phyloP scores from a whole-genome alignment of 192 early-diverging fungal species.

The Linnemannia elongata region DNA sequence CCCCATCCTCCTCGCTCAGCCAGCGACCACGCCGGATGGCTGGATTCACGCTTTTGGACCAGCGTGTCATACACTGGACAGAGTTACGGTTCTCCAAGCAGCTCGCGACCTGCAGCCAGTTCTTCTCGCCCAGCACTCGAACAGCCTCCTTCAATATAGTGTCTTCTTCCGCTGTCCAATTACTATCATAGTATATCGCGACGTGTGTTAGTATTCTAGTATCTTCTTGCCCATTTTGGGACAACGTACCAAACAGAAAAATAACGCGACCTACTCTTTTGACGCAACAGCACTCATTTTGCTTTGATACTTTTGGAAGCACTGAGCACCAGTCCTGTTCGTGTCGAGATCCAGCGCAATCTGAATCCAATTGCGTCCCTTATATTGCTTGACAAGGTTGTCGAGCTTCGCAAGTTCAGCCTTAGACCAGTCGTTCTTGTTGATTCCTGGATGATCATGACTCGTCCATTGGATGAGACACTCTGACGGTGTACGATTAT shows the following conservation, averaged over 20 bases:
- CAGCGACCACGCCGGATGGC: slow-evolving; percentile 75
- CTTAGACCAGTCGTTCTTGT: slow-evolving; percentile 75
- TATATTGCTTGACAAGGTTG: slow-evolving; percentile 59
- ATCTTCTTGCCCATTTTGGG: not conserved
- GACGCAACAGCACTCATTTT: slow-evolving; percentile 47
- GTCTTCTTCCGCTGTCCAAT: slow-evolving; percentile 82
- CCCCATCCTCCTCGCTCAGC: slow-evolving; percentile 76
- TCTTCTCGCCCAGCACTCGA: slow-evolving; percentile 74
- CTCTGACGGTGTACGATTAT: slow-evolving; percentile 72
- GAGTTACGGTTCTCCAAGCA: slow-evolving; percentile 75
- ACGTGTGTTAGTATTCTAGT: not conserved
- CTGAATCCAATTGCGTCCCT: slow-evolving; percentile 73
- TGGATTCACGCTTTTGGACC: slow-evolving; percentile 79
- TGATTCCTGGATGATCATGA: slow-evolving; percentile 84
- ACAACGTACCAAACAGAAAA: not conserved
- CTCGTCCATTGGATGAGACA: slow-evolving; percentile 86
- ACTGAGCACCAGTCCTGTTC: slow-evolving; percentile 79
- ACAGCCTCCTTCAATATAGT: slow-evolving; percentile 72
- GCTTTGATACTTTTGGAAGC: slow-evolving; percentile 78
- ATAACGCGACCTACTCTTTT: slow-evolving; percentile 17
- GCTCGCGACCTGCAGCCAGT: slow-evolving; percentile 79
- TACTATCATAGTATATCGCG: slow-evolving; percentile 35
- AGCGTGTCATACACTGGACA: slow-evolving; percentile 80
- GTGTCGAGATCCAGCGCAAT: slow-evolving; percentile 74
- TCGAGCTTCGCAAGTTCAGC: slow-evolving; percentile 66